Conservation (phyloP, 345 rosid species). For the Erysimum cheiranthoides region DNA sequence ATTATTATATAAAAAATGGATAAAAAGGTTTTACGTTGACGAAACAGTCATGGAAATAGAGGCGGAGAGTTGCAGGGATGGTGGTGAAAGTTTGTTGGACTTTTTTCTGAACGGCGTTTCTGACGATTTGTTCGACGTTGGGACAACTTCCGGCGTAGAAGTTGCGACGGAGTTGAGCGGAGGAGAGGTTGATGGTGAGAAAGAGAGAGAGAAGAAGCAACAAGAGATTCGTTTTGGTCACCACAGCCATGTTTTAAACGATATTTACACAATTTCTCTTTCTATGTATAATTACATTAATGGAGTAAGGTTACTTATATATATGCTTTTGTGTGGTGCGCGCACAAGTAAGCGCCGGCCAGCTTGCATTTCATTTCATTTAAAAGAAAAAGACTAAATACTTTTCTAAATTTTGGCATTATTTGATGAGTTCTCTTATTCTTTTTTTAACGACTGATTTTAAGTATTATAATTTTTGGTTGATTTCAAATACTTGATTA, state of each 20-base stretch:
- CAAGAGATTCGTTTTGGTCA: conserved; percentile 25
- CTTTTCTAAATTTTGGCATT: conserved; percentile 17
- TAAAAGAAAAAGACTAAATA: conserved; percentile 16
- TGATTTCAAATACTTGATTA: neutral
- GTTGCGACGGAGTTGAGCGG: conserved; percentile 67
- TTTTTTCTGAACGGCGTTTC: conserved; percentile 55
- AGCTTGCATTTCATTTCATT: conserved; percentile 40
- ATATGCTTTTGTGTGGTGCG: conserved; percentile 30
- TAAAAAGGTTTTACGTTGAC: conserved; percentile 54
- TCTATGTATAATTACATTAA: conserved; percentile 10
- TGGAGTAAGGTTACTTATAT: conserved; percentile 8
- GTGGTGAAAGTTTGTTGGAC: conserved; percentile 73
- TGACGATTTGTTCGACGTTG: conserved; percentile 73
- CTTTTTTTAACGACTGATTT: neutral
- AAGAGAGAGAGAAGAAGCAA: conserved; percentile 32
- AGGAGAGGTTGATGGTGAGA: conserved; percentile 24
- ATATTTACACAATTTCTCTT: neutral
- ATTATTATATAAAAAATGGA: neutral
- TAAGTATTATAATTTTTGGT: neutral
- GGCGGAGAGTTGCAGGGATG: conserved; percentile 76
- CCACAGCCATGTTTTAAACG: conserved; percentile 13
- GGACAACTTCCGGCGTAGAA: conserved; percentile 75
- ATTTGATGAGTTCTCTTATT: conserved; percentile 1
- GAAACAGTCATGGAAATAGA: conserved; percentile 85
- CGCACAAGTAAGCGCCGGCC: conserved; percentile 28